Evolutionary conservation across 441 rosid genomes (phyloP).

Genomic region (Corymbia citriodora): DNA sequence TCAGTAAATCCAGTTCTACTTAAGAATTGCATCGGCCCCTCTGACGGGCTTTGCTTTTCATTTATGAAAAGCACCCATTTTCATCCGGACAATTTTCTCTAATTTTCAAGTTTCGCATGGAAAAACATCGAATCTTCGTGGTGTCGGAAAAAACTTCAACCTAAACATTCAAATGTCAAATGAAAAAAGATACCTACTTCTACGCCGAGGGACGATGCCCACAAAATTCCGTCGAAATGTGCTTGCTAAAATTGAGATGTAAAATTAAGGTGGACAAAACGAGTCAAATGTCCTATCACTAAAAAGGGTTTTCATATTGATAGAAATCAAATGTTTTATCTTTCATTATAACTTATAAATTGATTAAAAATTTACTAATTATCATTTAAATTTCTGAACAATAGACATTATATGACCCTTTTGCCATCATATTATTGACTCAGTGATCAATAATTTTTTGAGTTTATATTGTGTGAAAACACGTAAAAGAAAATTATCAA

Average conservation of each 20-base stretch:
- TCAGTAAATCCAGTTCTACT: not conserved
- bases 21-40: not conserved
- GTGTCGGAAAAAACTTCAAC: accelerated
- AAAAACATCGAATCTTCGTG: not conserved
- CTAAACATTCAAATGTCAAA: not conserved
- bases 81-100: not conserved
- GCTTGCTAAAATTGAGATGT: not conserved
- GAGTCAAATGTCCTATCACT: too few relatives aligned
- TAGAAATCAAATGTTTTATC: too few relatives aligned
- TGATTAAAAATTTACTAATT: too few relatives aligned
- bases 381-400: not conserved
- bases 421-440: too few relatives aligned
- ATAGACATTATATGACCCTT: too few relatives aligned
- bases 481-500: not conserved
- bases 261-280: too few relatives aligned
- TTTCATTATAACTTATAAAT: too few relatives aligned
- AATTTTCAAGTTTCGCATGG: not conserved
- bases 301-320: too few relatives aligned
- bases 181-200: not conserved
- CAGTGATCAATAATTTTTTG: not conserved
- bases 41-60: not conserved
- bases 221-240: too few relatives aligned
- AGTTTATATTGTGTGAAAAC: not conserved
- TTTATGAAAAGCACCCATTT: not conserved
- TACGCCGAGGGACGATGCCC: accelerated